These are phyloP conservation scores for Fagopyrum esculentum DNA, from an alignment of 148 eudicot species.

Conservation along the genomic window DNA sequence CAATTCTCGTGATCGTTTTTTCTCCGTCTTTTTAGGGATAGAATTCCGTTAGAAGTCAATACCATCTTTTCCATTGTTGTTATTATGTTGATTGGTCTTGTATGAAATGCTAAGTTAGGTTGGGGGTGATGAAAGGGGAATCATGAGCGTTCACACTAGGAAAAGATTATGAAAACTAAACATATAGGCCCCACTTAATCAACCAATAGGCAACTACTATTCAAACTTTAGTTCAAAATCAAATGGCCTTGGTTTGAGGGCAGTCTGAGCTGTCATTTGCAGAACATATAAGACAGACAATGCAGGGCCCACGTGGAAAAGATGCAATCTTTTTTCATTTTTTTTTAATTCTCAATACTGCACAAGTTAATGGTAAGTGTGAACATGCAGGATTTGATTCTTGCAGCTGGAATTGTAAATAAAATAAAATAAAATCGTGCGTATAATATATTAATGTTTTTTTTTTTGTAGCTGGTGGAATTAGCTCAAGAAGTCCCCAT, in stretches of 20 bases:
- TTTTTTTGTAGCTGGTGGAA: too few species aligned
- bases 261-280: background rate
- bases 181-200: background rate
- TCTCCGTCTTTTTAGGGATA: background rate
- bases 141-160: background rate
- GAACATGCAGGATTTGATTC: background rate
- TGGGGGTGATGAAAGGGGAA: background rate
- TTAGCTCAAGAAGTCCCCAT: too few species aligned
- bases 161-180: background rate
- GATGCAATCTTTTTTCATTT: background rate
- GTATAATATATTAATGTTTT: too few species aligned
- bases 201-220: conserved; percentile 1
- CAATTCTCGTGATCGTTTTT: too few species aligned
- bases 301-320: conserved; percentile 2
- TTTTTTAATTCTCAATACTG: background rate
- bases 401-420: background rate
- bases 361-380: background rate
- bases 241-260: background rate
- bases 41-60: conserved; percentile 5
- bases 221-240: background rate
- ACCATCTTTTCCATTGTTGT: background rate
- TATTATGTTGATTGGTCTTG: background rate
- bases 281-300: background rate
- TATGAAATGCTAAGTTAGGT: background rate
- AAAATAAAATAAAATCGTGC: too few species aligned